Percentiles rank a stretch among this genome's conserved stretches.
These are phyloP conservation scores for Acacia confusa DNA, from an alignment of 306 rosid species.

Conservation along the genomic window DNA sequence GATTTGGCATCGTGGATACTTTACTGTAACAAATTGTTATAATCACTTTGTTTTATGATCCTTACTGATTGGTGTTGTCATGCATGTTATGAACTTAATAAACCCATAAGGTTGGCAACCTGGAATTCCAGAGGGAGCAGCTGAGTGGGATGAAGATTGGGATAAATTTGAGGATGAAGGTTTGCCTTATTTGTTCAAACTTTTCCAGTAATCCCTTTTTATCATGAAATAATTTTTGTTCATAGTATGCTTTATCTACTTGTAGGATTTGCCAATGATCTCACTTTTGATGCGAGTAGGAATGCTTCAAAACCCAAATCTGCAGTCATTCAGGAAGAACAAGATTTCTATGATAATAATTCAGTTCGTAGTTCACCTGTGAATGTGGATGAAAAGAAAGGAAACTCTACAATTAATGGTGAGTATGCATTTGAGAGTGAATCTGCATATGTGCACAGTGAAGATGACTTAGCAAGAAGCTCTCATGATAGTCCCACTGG, in stretches of 20 bases:
- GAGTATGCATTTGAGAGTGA: constrained; percentile 62
- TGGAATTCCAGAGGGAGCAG: constrained; percentile 73
- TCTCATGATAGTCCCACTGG: constrained; percentile 70
- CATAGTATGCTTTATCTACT: constrained; percentile 33
- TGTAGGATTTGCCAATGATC: constrained; percentile 85
- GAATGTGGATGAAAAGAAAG: constrained; percentile 51
- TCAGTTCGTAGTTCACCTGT: constrained; percentile 52
- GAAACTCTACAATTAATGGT: constrained; percentile 37
- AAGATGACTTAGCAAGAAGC: constrained; percentile 69
- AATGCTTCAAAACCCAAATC: constrained; percentile 51
- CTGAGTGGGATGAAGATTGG: constrained; percentile 99
- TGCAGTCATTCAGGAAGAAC: constrained; percentile 45
- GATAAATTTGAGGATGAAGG: constrained; percentile 99
- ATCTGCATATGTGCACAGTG: constrained; percentile 62
- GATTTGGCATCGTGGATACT: not conserved
- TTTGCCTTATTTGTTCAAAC: constrained; percentile 29
- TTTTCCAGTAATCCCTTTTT: constrained; percentile 7
- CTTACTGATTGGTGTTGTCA: constrained; percentile 24
- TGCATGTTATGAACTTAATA: constrained; percentile 35
- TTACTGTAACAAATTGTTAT: constrained; percentile 9
- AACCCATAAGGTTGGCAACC: constrained; percentile 87
- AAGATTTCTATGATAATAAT: constrained; percentile 49
- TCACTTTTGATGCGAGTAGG: constrained; percentile 45
- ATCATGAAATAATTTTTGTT: constrained; percentile 6
- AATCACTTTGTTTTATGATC: constrained; percentile 28